Conservation (phyloP, 1,284 basidiomycete genomes). For the Mycena sp. region DNA sequence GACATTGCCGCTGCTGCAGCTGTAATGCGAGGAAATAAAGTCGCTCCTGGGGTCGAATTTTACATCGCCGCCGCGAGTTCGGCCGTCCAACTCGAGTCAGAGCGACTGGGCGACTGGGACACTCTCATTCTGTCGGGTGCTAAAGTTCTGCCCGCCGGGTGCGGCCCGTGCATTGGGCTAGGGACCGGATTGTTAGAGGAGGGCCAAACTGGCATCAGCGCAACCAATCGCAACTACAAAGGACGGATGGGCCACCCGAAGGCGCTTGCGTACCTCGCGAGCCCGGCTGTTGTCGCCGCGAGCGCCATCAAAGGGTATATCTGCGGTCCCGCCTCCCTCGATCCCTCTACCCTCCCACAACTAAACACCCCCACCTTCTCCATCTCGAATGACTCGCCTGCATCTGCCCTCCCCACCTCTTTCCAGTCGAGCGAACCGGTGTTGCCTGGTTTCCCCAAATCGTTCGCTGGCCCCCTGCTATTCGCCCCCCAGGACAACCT, state of each 20-base stretch:
- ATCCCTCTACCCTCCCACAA: constrained; percentile 65
- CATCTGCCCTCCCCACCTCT: constrained; percentile 42
- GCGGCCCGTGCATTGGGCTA: constrained; percentile 97
- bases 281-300: constrained; percentile 96
- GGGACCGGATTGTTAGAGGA: constrained; percentile 94
- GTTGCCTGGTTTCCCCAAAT: constrained; percentile 84
- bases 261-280: constrained; percentile 95
- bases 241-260: constrained; percentile 97
- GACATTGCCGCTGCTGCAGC: constrained; percentile 94
- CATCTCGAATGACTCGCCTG: constrained; percentile 52
- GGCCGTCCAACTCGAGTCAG: constrained; percentile 91
- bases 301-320: constrained; percentile 95
- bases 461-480: constrained; percentile 87
- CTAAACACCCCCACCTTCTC: constrained; percentile 70
- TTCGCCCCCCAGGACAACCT: constrained; percentile 98
- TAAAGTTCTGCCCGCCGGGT: constrained; percentile 93
- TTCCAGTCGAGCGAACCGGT: constrained; percentile 61
- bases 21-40: constrained; percentile 87
- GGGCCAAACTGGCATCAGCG: constrained; percentile 95
- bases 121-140: constrained; percentile 89
- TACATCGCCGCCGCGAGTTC: constrained; percentile 97
- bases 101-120: constrained; percentile 90
- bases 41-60: constrained; percentile 94
- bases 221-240: constrained; percentile 99
- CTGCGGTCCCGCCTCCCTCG: constrained; percentile 82